Percentiles rank a stretch among this genome's conserved stretches.
Evolutionary conservation across 164 flowering plant genomes (phyloP).

Genomic region (Umbilicus rupestris): DNA sequence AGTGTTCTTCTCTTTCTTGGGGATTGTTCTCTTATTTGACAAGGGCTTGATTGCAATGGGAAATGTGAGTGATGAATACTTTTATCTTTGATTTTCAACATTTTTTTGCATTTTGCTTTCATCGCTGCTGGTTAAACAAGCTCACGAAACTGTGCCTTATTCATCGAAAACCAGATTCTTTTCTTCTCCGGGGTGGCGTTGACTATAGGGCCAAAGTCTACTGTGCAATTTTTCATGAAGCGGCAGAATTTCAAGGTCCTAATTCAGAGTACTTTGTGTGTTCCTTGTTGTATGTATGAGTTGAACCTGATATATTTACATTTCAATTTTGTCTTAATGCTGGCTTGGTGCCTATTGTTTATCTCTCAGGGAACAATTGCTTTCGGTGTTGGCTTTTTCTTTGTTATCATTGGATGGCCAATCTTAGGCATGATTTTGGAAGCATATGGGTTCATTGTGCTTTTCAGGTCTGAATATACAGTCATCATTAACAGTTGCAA

Average conservation of each 20-base stretch:
- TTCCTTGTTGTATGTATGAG: not conserved
- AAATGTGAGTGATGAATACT: constrained; percentile 59
- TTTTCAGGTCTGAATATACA: constrained; percentile 55
- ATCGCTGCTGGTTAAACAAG: not conserved
- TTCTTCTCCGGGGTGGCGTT: constrained; percentile 88
- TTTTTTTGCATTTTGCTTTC: too few species aligned
- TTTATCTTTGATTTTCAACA: not conserved
- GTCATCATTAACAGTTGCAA: not conserved
- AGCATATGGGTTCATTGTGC: constrained; percentile 81
- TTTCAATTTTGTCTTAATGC: not conserved
- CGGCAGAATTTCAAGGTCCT: constrained; percentile 18
- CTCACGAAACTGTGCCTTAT: not conserved
- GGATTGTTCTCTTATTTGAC: constrained; percentile 73
- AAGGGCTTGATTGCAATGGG: constrained; percentile 93
- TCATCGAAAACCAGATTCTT: constrained; percentile 16
- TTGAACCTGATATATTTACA: not conserved
- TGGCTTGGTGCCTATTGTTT: not conserved
- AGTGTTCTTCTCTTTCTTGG: constrained; percentile 72
- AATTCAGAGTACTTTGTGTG: not conserved
- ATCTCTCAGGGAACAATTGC: constrained; percentile 71
- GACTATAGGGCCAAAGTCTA: constrained; percentile 82
- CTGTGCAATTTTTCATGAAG: constrained; percentile 87
- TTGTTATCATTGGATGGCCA: constrained; percentile 91
- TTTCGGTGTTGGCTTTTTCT: constrained; percentile 81
- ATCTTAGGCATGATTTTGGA: constrained; percentile 88